Conservation (phyloP, 306 rosid genomes). For the Lathyrus oleraceus region DNA sequence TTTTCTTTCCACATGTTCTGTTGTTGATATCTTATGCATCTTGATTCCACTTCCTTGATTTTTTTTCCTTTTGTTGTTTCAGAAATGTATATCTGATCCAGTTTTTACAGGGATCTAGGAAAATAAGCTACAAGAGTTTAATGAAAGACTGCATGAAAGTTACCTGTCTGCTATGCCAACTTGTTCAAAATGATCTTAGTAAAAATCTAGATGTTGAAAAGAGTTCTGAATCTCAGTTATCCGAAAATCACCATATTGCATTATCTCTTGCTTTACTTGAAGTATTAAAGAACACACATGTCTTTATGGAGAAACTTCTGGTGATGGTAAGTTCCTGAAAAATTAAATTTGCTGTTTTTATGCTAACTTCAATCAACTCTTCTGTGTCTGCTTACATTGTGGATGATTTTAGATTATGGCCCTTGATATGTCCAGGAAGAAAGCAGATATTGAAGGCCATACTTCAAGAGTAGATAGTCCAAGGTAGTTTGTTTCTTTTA, state of each 20-base stretch:
- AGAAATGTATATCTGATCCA: conserved; percentile 31
- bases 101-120: conserved; percentile 74
- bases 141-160: conserved; percentile 64
- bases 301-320: conserved; percentile 61
- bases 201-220: conserved; percentile 41
- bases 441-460: conserved; percentile 65
- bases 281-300: conserved; percentile 57
- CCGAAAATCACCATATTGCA: conserved; percentile 41
- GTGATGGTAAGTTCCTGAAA: conserved; percentile 52
- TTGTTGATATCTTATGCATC: conserved; percentile 34
- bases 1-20: conserved; percentile 9
- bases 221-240: conserved; percentile 39
- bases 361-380: conserved; percentile 15
- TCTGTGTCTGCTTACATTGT: conserved; percentile 39
- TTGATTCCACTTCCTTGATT: conserved; percentile 16
- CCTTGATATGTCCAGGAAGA: conserved; percentile 72
- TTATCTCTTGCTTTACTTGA: conserved; percentile 58
- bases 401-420: conserved; percentile 61
- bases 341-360: conserved; percentile 16
- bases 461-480: conserved; percentile 75
- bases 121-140: conserved; percentile 63
- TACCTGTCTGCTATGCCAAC: conserved; percentile 61
- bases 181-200: conserved; percentile 43
- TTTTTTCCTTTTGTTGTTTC: conserved; percentile 20
- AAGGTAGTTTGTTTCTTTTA: conserved; percentile 52